Conservation (phyloP, 345 rosid genomes). For the Combretum micranthum region DNA sequence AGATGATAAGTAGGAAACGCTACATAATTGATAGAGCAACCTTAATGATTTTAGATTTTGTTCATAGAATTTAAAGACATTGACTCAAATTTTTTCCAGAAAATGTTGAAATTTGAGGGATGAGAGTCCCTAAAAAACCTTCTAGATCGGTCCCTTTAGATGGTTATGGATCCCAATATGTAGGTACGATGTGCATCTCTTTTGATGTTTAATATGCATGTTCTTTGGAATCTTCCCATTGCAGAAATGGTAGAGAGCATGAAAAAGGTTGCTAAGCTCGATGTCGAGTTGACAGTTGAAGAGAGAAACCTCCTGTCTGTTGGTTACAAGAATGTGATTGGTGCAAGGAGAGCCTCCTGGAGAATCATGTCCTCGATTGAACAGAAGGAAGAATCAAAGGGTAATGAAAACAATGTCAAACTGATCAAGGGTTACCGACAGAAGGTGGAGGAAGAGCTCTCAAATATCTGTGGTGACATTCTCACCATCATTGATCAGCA, state of each 20-base stretch:
- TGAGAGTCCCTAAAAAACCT: no score
- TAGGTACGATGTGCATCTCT: neutral
- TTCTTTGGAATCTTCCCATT: neutral
- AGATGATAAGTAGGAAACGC: no score
- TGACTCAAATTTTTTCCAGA: no score
- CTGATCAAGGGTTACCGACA: constrained; percentile 71
- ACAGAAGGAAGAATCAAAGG: constrained; percentile 93
- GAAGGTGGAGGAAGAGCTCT: constrained; percentile 92
- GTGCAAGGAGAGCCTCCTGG: constrained; percentile 94
- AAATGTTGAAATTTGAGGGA: no score
- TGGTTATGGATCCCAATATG: neutral
- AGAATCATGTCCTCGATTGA: constrained; percentile 95
- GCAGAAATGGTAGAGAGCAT: constrained; percentile 97
- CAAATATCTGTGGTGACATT: constrained; percentile 77
- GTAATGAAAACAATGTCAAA: constrained; percentile 81
- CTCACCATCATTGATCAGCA: constrained; percentile 79
- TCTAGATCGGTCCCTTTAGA: no score
- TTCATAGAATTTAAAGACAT: no score
- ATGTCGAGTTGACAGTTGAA: constrained; percentile 85
- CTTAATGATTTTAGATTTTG: no score
- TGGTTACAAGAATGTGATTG: constrained; percentile 92
- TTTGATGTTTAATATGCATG: neutral
- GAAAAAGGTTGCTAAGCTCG: constrained; percentile 76
- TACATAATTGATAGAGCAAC: no score
- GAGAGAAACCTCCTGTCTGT: constrained; percentile 97